Evolutionary conservation across 2,329 filamentous ascomycete genomes (phyloP), one percentile per base, ranked within the genome.

Genomic region (Botrytis elliptica): DNA sequence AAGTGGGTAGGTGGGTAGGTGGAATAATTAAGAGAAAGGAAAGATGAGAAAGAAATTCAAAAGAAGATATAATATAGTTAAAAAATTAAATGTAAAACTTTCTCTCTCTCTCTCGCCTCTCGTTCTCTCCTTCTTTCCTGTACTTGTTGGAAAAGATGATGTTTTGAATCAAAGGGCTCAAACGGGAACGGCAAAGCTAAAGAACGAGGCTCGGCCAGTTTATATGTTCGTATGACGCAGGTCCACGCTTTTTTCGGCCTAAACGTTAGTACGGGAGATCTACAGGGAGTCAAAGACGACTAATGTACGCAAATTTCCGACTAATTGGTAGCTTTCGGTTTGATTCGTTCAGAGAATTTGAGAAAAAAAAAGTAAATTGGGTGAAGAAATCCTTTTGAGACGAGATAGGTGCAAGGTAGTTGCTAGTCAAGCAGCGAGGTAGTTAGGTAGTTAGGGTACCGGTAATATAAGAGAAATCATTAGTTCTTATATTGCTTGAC

Each of bases 141-240:
- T 33, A 4, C 36, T 68, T 57, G 25, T 55, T 49, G 25, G 25
- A 57, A 55, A 55, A 55, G 22, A 68, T 55, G 46, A 20, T 68
- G 49, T 57, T 68, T 68, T 33, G 10, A 29, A 57, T 57, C 46
- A 12, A 55, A 57, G 25, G 7, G 16, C 46, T 25, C n/a, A 55
- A 68, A 38, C 6, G 62, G 62, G 18, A 40, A 46, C 4, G n/a
- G n/a, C 36, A 22, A 68, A 55, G 36, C 18, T 7, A 55, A 55
- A 57, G 52, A 55, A 55, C 38, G 65, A 42, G 65, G 49, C 49
- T 68, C 29, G 38, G 49, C 40, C 49, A 22, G 38, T 57, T 68
- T 68, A 68, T 57, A 33, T 68, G 49, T 60, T 55, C 38, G 20
- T 44, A 66, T 71, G 70, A 71, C 70, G 70, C 70, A 66, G 60